Conservation (phyloP, 139 green algal species). For the Micractinium conductrix region DNA sequence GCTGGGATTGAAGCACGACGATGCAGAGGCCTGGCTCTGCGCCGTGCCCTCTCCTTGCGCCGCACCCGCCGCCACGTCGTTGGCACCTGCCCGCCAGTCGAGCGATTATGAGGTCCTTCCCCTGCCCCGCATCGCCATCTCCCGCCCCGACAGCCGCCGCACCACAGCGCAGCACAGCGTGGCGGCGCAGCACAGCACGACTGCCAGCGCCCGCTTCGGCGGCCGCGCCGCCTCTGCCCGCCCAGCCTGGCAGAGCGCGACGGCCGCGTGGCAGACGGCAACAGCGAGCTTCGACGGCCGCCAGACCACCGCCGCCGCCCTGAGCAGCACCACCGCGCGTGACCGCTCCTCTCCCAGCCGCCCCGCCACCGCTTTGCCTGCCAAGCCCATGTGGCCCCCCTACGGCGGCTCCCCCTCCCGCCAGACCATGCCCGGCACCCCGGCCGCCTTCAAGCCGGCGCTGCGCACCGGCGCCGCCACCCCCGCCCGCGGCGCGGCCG, state of each 20-base stretch:
- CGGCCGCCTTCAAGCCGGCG: no score
- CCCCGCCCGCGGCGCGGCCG: no score
- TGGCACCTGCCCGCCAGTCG: neutral
- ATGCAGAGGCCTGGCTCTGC: constrained; percentile 15
- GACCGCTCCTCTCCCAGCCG: neutral
- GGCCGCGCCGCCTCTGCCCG: neutral
- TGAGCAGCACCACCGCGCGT: neutral
- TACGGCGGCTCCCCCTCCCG: no score
- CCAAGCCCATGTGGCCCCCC: no score
- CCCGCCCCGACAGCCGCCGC: neutral
- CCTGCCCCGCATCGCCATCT: neutral
- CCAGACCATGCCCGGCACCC: neutral
- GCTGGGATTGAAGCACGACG: neutral
- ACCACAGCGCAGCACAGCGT: neutral
- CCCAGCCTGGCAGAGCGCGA: neutral
- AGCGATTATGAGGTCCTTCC: neutral
- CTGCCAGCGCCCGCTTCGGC: neutral
- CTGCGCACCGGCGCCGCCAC: neutral
- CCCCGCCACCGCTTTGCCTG: neutral
- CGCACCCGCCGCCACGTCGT: neutral
- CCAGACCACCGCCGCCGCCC: no score
- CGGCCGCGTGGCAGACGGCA: no score
- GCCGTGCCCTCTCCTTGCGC: neutral
- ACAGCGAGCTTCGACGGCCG: no score
- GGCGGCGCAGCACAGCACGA: neutral